phyloP scores from a whole-genome alignment of 441 rosid genomes.

The Flueggea neowawraea region DNA sequence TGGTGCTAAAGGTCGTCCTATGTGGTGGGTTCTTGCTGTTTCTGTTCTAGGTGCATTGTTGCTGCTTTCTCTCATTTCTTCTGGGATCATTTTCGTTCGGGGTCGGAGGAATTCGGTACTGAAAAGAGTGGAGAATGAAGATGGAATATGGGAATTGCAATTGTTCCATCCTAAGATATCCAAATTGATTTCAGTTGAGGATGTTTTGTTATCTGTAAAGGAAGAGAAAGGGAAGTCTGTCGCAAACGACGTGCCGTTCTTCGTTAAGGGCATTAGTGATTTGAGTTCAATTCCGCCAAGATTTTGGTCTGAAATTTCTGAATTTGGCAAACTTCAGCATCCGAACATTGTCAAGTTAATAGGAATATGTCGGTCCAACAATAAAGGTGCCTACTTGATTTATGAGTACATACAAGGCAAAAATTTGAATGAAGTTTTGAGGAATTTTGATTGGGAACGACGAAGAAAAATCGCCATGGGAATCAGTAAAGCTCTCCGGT shows the following conservation, averaged over 20 bases:
- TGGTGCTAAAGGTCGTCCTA: constrained; percentile 20
- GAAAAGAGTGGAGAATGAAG: constrained; percentile 58
- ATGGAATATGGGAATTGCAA: constrained; percentile 69
- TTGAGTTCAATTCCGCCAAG: constrained; percentile 21
- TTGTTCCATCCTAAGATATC: constrained; percentile 44
- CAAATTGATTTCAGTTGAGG: constrained; percentile 35
- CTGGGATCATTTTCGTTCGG: constrained; percentile 23
- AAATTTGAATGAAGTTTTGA: constrained; percentile 39
- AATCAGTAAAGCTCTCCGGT: constrained; percentile 54
- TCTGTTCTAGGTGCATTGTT: constrained; percentile 31
- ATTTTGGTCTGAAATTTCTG: constrained; percentile 29
- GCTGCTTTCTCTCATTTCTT: constrained; percentile 28
- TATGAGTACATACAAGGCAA: constrained; percentile 56
- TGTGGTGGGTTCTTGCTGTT: constrained; percentile 48
- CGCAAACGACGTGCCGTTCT: constrained; percentile 31
- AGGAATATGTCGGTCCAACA: constrained; percentile 53
- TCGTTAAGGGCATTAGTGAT: constrained; percentile 43
- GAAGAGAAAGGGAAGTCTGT: constrained; percentile 44
- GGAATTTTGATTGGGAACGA: constrained; percentile 55
- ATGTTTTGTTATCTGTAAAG: constrained; percentile 36
- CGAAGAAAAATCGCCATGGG: constrained; percentile 55
- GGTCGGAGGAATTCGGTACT: constrained; percentile 28
- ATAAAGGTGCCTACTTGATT: constrained; percentile 43
- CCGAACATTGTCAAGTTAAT: constrained; percentile 55
- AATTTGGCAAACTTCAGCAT: constrained; percentile 43